A percentile compares a stretch with the other conserved stretches of the same genome.
phyloP scores from a whole-genome alignment of 192 early-diverging fungal species.

The Backusella westeae region DNA sequence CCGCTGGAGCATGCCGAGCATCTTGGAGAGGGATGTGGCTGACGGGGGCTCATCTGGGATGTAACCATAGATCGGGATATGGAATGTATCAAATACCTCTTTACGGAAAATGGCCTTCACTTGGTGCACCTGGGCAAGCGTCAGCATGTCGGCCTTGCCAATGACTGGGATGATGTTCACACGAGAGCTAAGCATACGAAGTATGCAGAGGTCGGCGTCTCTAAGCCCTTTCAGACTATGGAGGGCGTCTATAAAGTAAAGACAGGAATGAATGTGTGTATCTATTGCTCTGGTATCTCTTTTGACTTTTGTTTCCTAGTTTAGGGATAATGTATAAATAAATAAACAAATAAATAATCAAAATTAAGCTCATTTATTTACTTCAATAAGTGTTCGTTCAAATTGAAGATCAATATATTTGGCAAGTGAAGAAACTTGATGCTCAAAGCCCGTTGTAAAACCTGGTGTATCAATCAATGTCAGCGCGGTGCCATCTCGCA shows the following conservation, averaged over 20 bases:
- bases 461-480: constrained; percentile 89
- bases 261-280: constrained; percentile 81
- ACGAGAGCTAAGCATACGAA: constrained; percentile 72
- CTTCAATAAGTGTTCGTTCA: constrained; percentile 58
- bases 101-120: constrained; percentile 72
- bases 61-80: constrained; percentile 72
- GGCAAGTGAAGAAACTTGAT: constrained; percentile 47
- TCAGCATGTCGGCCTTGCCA: constrained; percentile 80
- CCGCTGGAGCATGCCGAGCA: constrained; percentile 17
- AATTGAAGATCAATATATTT: constrained; percentile 76
- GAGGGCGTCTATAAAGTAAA: constrained; percentile 84
- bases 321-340: background rate
- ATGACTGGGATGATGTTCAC: constrained; percentile 86
- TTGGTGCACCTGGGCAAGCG: constrained; percentile 60
- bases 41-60: constrained; percentile 7
- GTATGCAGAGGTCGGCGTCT: constrained; percentile 38
- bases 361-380: background rate
- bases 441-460: constrained; percentile 70
- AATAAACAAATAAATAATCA: background rate
- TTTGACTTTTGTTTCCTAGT: constrained; percentile 60
- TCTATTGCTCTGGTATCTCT: constrained; percentile 74
- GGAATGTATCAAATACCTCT: constrained; percentile 70
- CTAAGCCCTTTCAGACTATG: constrained; percentile 58
- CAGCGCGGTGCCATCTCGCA: constrained; percentile 80
- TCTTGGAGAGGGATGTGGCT: background rate